These are phyloP conservation scores for Coelastrella sp. DNA, from an alignment of 139 green algal species.

Conservation along the genomic window DNA sequence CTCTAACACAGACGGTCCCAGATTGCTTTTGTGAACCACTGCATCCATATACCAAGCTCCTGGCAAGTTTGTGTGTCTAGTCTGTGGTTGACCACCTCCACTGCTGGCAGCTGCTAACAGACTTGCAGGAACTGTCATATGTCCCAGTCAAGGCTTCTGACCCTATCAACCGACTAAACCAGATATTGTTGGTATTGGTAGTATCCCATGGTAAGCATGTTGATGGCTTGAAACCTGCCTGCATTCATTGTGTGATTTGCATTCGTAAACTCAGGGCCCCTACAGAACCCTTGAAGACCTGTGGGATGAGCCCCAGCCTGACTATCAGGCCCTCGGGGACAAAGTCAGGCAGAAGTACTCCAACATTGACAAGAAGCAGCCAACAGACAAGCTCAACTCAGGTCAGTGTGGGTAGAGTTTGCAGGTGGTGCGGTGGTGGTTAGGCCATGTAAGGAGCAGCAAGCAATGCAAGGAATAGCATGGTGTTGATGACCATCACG, in stretches of 20 bases:
- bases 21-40: background rate
- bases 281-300: constrained; percentile 86
- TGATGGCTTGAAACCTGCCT: background rate
- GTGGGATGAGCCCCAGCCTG: constrained; percentile 81
- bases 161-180: no score
- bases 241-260: background rate
- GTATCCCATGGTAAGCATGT: background rate
- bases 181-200: background rate
- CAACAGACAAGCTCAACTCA: constrained; percentile 19
- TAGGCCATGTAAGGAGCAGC: no score
- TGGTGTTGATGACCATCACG: background rate
- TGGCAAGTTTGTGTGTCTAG: no score
- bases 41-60: no score
- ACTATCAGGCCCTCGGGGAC: constrained; percentile 10
- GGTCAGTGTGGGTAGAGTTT: background rate
- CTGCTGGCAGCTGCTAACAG: no score
- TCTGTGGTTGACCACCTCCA: no score
- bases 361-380: constrained; percentile 29
- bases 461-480: background rate
- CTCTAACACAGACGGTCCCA: background rate
- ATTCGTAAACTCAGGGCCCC: constrained; percentile 47
- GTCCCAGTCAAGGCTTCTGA: no score
- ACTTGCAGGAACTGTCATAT: no score
- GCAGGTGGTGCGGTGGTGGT: no score
- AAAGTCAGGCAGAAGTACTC: background rate